These are phyloP conservation scores for Arthroderma sp. DNA, from an alignment of 2,329 filamentous ascomycete species.

Conservation along the genomic window DNA sequence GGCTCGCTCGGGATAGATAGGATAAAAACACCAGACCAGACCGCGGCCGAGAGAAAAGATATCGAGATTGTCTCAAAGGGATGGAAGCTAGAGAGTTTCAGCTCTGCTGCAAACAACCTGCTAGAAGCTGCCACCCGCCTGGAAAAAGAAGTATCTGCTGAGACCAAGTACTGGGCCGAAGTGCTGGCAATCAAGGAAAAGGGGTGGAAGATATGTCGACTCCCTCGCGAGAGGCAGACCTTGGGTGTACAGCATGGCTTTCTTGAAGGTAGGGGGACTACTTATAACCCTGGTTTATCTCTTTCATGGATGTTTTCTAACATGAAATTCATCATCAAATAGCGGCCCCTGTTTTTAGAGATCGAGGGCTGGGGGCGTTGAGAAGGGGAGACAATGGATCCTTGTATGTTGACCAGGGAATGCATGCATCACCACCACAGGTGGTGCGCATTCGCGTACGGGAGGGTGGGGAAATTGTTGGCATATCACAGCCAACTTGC, in stretches of 20 bases:
- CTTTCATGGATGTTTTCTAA: conserved; percentile 20
- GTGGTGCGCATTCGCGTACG: conserved; percentile 57
- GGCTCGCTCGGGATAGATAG: conserved; percentile 61
- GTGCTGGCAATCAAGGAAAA: conserved; percentile 67
- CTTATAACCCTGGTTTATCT: conserved; percentile 6
- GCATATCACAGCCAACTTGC: conserved; percentile 34
- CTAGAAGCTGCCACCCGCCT: conserved; percentile 60
- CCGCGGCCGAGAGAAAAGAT: conserved; percentile 44
- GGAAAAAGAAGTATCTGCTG: conserved; percentile 62
- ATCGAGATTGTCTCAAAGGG: conserved; percentile 47
- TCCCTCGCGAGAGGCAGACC: conserved; percentile 60
- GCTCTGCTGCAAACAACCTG: conserved; percentile 61
- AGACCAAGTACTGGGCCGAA: conserved; percentile 82
- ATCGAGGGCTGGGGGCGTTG: conserved; percentile 70
- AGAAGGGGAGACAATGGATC: conserved; percentile 61
- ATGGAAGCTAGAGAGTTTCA: conserved; percentile 67
- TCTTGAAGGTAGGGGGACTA: conserved; percentile 48
- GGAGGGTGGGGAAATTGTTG: conserved; percentile 46
- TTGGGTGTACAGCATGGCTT: conserved; percentile 86
- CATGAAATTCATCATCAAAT: not conserved
- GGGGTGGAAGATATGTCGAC: conserved; percentile 73
- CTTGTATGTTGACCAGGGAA: conserved; percentile 58
- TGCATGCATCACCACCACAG: conserved; percentile 39
- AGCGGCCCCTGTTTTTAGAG: conserved; percentile 47
- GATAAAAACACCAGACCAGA: conserved; percentile 49